phyloP scores from a whole-genome alignment of 1,284 basidiomycete genomes.

The Kwoniella shivajii region DNA sequence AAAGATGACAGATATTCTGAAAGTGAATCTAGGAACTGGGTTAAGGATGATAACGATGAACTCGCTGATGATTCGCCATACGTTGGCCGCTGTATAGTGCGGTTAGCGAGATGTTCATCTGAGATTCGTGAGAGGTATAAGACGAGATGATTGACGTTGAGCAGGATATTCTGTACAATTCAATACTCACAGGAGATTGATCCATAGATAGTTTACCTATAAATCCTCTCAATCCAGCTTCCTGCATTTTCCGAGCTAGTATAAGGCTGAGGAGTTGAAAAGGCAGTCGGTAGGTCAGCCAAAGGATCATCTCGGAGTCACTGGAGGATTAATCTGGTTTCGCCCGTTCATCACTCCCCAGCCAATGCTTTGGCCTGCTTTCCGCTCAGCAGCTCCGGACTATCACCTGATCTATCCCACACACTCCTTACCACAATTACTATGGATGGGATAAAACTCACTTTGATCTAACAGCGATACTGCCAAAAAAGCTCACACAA shows the following conservation, averaged over 20 bases:
- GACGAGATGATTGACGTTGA: not conserved
- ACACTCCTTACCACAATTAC: too few species aligned
- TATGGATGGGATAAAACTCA: constrained; percentile 56
- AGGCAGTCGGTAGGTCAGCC: too few species aligned
- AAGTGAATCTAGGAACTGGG: constrained; percentile 63
- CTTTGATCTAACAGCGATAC: constrained; percentile 77
- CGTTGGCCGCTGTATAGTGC: constrained; percentile 57
- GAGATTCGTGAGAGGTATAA: not conserved
- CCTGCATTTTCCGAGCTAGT: constrained; percentile 69
- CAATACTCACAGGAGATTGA: constrained; percentile 56
- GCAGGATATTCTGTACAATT: not conserved
- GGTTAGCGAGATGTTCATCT: not conserved
- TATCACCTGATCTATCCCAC: too few species aligned
- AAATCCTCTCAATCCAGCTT: constrained; percentile 71
- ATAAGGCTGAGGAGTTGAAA: constrained; percentile 73
- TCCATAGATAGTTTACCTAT: constrained; percentile 87
- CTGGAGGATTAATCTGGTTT: too few species aligned
- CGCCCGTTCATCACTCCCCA: too few species aligned
- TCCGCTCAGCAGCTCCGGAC: too few species aligned
- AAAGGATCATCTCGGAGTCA: too few species aligned
- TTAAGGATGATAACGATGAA: constrained; percentile 60
- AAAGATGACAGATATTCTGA: constrained; percentile 55
- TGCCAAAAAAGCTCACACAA: constrained; percentile 74
- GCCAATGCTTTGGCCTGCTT: too few species aligned
- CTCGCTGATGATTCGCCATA: constrained; percentile 67